A percentile compares a stretch with the other conserved stretches of the same genome.
These are phyloP conservation scores for Nepenthes alata DNA, from an alignment of 179 eudicot genomes.

Conservation along the genomic window DNA sequence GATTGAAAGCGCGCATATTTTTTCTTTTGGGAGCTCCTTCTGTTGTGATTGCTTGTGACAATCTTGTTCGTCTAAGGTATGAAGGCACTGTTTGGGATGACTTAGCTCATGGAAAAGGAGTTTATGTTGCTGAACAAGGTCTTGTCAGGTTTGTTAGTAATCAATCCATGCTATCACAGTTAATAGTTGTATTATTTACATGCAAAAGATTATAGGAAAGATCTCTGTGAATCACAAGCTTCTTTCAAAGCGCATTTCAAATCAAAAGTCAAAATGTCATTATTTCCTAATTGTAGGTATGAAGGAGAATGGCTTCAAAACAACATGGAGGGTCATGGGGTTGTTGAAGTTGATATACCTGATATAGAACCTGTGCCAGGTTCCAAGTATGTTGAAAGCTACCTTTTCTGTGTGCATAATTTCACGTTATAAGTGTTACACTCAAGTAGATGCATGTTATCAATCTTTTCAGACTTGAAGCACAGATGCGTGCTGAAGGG, in stretches of 20 bases:
- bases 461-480: conserved; percentile 62
- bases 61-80: conserved; percentile 30
- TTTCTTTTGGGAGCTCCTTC: neutral
- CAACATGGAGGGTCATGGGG: conserved; percentile 84
- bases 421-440: neutral
- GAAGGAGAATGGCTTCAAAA: conserved; percentile 97
- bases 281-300: conserved; percentile 33
- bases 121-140: conserved; percentile 67
- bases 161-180: no score
- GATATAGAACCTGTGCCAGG: conserved; percentile 77
- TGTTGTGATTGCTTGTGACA: conserved; percentile 8
- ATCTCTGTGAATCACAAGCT: no score
- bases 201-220: no score
- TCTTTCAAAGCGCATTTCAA: no score
- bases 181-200: no score
- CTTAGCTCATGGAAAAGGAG: conserved; percentile 90
- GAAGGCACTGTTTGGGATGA: conserved; percentile 99
- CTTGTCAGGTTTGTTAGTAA: conserved; percentile 50
- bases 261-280: neutral
- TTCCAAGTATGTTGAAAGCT: conserved; percentile 49
- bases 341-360: conserved; percentile 82
- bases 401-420: neutral
- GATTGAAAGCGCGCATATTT: conserved; percentile 45
- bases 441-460: neutral
- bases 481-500: conserved; percentile 78